These are phyloP conservation scores for Mycena indigotica DNA, from an alignment of 768 basidiomycete genomes.

Conservation along the genomic window DNA sequence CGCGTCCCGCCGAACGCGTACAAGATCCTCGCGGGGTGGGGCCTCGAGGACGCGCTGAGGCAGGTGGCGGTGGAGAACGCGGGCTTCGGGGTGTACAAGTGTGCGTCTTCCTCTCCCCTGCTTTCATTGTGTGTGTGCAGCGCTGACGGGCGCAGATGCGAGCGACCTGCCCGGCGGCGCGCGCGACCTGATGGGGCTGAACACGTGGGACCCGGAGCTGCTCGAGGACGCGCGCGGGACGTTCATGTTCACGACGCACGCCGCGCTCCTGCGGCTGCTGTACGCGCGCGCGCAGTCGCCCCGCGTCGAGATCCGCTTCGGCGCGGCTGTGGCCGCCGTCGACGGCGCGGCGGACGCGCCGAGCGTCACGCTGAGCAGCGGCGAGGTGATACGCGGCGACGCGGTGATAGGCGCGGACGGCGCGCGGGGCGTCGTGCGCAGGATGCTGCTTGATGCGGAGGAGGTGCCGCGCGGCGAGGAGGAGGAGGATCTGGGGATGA, in stretches of 20 bases:
- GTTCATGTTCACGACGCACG: background rate
- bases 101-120: background rate
- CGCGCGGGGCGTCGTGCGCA: background rate
- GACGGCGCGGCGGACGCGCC: background rate
- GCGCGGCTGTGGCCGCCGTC: background rate
- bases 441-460: background rate
- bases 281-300: background rate
- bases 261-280: background rate
- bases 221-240: background rate
- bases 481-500: background rate
- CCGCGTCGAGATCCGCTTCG: background rate
- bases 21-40: slow-evolving; percentile 1
- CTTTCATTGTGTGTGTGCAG: too few relatives aligned
- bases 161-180: background rate
- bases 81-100: background rate
- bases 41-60: background rate
- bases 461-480: background rate
- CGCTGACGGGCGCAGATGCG: background rate
- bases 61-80: background rate
- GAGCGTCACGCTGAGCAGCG: background rate
- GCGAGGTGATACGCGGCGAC: background rate
- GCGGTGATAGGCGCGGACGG: background rate
- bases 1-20: background rate
- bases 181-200: too few relatives aligned
- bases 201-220: slow-evolving; percentile 1